Evolutionary conservation across 2,329 filamentous ascomycete genomes (phyloP).

Genomic region (Pseudogymnoascus sp.): DNA sequence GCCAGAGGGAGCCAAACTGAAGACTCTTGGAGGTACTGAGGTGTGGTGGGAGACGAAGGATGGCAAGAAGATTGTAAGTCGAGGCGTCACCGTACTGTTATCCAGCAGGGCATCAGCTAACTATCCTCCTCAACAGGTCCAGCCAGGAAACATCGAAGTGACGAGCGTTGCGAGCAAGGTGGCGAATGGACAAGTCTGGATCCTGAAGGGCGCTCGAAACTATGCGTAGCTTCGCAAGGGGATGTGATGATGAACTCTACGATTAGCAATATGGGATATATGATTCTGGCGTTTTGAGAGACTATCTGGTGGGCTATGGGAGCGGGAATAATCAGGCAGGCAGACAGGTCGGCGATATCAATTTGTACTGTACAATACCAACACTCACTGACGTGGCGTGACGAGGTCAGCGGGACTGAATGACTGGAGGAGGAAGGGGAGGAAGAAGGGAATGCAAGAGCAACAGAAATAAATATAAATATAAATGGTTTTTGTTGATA

Average conservation of each 20-base stretch:
- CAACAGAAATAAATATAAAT: neutral
- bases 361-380: neutral
- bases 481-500: neutral
- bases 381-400: neutral
- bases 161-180: slow-evolving; percentile 65
- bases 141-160: slow-evolving; percentile 74
- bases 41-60: slow-evolving; percentile 76
- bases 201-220: slow-evolving; percentile 45
- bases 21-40: slow-evolving; percentile 58
- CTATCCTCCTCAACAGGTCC: slow-evolving; percentile 42
- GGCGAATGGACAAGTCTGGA: slow-evolving; percentile 71
- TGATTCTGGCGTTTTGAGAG: neutral
- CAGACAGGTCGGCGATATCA: neutral
- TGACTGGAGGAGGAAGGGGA: too few relatives aligned
- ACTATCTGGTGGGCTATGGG: neutral
- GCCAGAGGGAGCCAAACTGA: slow-evolving; percentile 55
- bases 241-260: neutral
- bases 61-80: slow-evolving; percentile 56
- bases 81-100: neutral
- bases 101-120: neutral
- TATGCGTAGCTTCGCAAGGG: slow-evolving; percentile 18
- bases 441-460: too few relatives aligned
- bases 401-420: neutral
- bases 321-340: neutral
- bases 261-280: neutral